Evolutionary conservation across 495 filamentous ascomycete species (phyloP), one percentile per base, ranked within the genome.

Genomic region (Aspergillus taichungensis): DNA sequence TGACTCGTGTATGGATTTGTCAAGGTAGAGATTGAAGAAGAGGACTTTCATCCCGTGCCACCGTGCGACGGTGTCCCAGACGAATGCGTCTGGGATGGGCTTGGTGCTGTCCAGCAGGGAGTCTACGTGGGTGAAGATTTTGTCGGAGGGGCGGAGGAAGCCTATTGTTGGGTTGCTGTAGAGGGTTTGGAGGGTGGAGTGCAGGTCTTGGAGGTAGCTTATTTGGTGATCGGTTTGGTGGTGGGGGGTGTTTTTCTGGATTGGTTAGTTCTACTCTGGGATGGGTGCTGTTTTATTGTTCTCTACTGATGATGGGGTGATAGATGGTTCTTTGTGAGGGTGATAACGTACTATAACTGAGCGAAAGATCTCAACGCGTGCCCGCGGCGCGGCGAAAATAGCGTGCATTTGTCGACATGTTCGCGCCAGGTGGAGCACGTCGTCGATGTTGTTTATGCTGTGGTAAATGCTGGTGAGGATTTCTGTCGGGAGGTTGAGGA

Each of bases 21-120:
- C 13, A 28, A 27, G 13, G 41, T 41, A 47, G 12, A 28, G 29
- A 32, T 41, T 37, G 41, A 43, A 49, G 40, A 49, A 33, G 13
- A 42, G 46, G 37, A 24, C 18, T 24, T 30, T 34, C 37, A 53
- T 39, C 9, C 6, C 8, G 5, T 41, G 38, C 38, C 38, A 41
- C 38, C 38, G 24, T 8, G 24, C 29, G 6, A 41, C 38, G 5
- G 13, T 41, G 11, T 41, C 38, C 38, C 38, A 41, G 18, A 41
- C 18, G 18, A 24, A 24, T 24, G 1, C 2, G 18, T 24, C 18
- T 1, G 18, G 4, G 2, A 24, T 24, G 18, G 1, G 4, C 18
- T 24, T 24, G 18, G 1, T 4, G 18, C 18, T 24, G 18, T 1
- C 4, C 1, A 24, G 18, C 2, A 24, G 18, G 18, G 18, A 24